Evolutionary conservation across 164 flowering plant species (phyloP).

Genomic region (Nymphaea colorata): DNA sequence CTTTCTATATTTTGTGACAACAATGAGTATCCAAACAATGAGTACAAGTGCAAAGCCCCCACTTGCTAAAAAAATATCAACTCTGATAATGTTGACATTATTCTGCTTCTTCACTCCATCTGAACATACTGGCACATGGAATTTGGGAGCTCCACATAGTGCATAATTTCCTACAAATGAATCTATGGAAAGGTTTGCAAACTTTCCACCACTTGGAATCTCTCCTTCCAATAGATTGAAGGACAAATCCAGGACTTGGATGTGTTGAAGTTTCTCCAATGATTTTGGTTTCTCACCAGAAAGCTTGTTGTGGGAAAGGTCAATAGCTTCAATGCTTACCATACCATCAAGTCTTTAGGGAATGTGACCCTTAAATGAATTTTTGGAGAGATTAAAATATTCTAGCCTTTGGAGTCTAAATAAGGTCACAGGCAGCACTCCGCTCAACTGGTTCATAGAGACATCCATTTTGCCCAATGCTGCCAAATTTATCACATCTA

Average conservation of each 20-base stretch:
- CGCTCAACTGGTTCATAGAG: neutral
- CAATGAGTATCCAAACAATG: neutral
- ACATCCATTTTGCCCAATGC: neutral
- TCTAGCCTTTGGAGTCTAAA: neutral
- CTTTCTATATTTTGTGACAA: neutral
- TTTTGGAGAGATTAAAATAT: neutral
- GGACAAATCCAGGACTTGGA: slow-evolving; percentile 1
- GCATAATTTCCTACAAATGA: neutral
- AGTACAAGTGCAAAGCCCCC: neutral
- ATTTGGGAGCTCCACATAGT: slow-evolving; percentile 2
- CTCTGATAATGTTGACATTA: too few species aligned
- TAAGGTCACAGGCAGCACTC: neutral
- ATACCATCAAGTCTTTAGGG: neutral
- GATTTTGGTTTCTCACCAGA: slow-evolving; percentile 3
- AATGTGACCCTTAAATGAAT: neutral
- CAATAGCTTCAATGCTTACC: neutral
- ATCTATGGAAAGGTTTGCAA: neutral
- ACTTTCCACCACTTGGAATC: slow-evolving; percentile 2
- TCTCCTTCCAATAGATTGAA: slow-evolving; percentile 5
- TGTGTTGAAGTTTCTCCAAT: neutral
- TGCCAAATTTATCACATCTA: neutral
- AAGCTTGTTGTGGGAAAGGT: neutral
- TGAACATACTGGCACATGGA: neutral
- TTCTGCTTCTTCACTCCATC: neutral
- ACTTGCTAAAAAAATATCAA: too few species aligned